A percentile compares a stretch with the other conserved stretches of the same genome.
phyloP scores from a whole-genome alignment of 345 rosid genomes.

The Euphorbia tirucalli region DNA sequence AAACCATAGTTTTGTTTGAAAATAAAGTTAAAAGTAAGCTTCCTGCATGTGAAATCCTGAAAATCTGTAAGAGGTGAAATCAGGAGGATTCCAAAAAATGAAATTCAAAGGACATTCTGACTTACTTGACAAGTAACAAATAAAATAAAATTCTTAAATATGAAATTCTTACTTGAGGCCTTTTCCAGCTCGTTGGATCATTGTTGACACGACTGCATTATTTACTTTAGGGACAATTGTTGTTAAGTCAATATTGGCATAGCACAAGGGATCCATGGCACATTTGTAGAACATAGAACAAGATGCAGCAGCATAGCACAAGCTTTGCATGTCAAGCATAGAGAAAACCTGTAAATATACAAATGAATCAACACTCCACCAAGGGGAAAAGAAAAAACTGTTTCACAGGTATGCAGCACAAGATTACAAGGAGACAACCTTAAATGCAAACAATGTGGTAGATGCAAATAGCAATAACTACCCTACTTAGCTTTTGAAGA shows the following conservation, averaged over 20 bases:
- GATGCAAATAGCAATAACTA: background rate
- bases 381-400: background rate
- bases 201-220: slow-evolving; percentile 65
- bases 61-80: background rate
- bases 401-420: background rate
- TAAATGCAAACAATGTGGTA: background rate
- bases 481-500: background rate
- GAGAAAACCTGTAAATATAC: slow-evolving; percentile 56
- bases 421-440: background rate
- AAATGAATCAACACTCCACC: background rate
- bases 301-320: slow-evolving; percentile 67
- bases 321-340: slow-evolving; percentile 80
- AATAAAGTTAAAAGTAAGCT: background rate
- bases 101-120: too few species aligned
- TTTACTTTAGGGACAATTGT: slow-evolving; percentile 63
- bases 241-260: slow-evolving; percentile 68
- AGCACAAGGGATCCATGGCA: slow-evolving; percentile 79
- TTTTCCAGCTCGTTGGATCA: slow-evolving; percentile 87
- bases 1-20: background rate
- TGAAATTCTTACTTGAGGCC: slow-evolving; percentile 51
- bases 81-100: background rate
- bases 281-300: slow-evolving; percentile 81
- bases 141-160: background rate
- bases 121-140: background rate
- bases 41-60: background rate